Base-by-base conservation (phyloP, 2,329 filamentous ascomycete genomes). In the Mollisiaceae sp. region DNA sequence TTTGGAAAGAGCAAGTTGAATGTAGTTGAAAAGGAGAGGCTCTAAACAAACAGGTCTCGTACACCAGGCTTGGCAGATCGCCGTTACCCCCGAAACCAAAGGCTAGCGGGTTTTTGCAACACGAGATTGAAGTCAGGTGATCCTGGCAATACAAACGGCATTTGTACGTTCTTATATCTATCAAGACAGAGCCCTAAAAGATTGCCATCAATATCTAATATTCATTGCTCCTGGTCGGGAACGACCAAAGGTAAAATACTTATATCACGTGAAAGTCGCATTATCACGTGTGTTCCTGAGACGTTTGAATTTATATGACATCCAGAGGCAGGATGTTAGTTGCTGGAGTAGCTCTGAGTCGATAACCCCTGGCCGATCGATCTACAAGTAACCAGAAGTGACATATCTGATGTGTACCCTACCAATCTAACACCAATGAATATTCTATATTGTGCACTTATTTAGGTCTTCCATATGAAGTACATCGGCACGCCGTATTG, bases 11-110 rank as follows among this genome's bases (percentile, higher is more conserved):
- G 55, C 32, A 38, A 65, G 38, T 60, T 32, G 59, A 55, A 54
- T 57, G 54, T 64, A 47, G 38, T 54, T 58, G 18, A 41, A 45
- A 54, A 60, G 32, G 59, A 24, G 61, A 47, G 39, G 62, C 50
- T 59, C 60, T 65, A 68, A 70, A 69, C 63, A 66, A 70, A 65
- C 60, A 57, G 54, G 58, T 63, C 60, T 67, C 66, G 63, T 65
- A 58, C 50, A 27, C 22, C 39, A 50, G 64, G 50, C 68, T 67
- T 70, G 60, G 58, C 45, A 43, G 59, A 62, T 59, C 59, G 47
- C 62, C 62, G 66, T 64, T 66, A 56, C 56, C 61, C 62, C 61
- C 54, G 67, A 66, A 67, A 32, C 27, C 66, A 63, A 58, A 64
- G 38, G n/a, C 63, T 68, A 68, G 68, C 64, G 66, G 61, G 62